Evolutionary conservation across 305 asterid genomes (phyloP), one percentile per base, ranked within the genome.

Genomic region (Nicotiana rustica): DNA sequence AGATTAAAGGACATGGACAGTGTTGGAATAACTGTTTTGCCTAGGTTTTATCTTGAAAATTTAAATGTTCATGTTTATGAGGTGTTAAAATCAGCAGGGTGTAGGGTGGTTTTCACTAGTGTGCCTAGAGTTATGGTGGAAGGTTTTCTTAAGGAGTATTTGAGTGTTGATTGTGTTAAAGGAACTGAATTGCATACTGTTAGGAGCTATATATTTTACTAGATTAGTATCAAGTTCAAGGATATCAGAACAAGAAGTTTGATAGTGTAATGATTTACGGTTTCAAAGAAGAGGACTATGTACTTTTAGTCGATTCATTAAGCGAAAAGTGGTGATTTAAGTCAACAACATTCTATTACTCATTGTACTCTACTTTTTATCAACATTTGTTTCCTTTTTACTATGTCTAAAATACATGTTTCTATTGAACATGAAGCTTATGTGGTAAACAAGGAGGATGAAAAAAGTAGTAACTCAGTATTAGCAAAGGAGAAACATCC

Each of bases 121-220:
- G 90, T 93, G 59, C 99, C 99, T 0, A 90, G 93, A 68, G 93
- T 96, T 33, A 92, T 96, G 98, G 97, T 96, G 12, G 97, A 96
- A 83, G 86, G 92, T 5, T 96, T 96, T 80, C 82, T 94, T 4
- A 93, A 90, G 62, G 98, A 94, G 82, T 93, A 96, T 86, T 86
- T 96, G 15, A 52, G 86, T 36, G 94, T 93, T 65, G 91, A 94
- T 33, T 19, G 65, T 1, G 97, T 93, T 33, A 83, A 87, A 6
- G 99, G 97, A 15, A 92, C 98, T 0, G 99, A 96, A 86, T 81
- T 96, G 86, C 92, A 89, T 2, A 82, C 87, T 3, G 62, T 81
- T 14, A 97, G 99, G 8, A 52, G 77, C 4, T 25, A 25, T 25
- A 25, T 92, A 67, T 83, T 96, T 88, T 66, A 92, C 94, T 25